Conservation (phyloP, 2,329 filamentous ascomycete genomes). For the Dothideomycetes sp. region DNA sequence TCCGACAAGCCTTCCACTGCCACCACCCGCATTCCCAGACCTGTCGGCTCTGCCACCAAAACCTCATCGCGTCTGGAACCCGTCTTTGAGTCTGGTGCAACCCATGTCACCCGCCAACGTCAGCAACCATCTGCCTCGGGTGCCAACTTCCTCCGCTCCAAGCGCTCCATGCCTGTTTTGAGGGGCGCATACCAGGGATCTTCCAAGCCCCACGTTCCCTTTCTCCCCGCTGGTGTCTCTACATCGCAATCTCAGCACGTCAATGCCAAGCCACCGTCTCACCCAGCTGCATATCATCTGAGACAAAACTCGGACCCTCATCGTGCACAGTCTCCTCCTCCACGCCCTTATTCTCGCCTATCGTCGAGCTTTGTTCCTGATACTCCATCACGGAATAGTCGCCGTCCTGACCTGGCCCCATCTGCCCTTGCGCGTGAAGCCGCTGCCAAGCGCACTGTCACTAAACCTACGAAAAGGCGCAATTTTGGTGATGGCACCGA, state of each 20-base stretch:
- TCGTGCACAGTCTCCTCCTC: conserved; percentile 34
- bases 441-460: conserved; percentile 58
- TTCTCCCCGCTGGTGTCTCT: conserved; percentile 66
- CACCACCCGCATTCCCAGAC: conserved; percentile 63
- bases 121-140: conserved; percentile 42
- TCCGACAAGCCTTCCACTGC: conserved; percentile 58
- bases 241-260: conserved; percentile 69
- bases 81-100: conserved; percentile 78
- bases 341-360: conserved; percentile 35
- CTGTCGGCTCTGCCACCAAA: conserved; percentile 43
- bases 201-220: conserved; percentile 61
- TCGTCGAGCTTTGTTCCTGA: conserved; percentile 37
- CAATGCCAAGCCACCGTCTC: conserved; percentile 54
- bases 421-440: conserved; percentile 40
- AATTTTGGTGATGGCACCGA: conserved; percentile 90
- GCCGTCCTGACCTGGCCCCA: conserved; percentile 33
- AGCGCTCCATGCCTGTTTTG: conserved; percentile 50
- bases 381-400: conserved; percentile 34
- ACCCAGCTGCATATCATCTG: conserved; percentile 53
- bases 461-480: conserved; percentile 56
- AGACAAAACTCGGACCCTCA: conserved; percentile 71
- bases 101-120: conserved; percentile 52
- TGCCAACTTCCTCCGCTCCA: conserved; percentile 45
- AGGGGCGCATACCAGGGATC: conserved; percentile 40
- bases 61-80: conserved; percentile 64